Evolutionary conservation across 768 basidiomycete species (phyloP).

Genomic region (Suillus discolor): DNA sequence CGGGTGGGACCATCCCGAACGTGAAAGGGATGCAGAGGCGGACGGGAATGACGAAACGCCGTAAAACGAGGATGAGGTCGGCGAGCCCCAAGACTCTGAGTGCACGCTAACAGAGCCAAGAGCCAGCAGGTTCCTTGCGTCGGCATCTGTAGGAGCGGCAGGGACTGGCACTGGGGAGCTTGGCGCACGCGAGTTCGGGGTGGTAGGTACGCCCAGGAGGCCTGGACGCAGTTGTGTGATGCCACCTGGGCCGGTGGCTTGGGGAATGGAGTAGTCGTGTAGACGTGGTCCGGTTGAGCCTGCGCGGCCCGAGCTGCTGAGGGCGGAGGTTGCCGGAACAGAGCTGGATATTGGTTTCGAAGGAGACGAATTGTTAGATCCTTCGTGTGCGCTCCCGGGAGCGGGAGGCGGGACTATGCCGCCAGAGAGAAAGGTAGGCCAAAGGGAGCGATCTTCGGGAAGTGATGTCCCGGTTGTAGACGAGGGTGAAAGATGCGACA

Average conservation of each 20-base stretch:
- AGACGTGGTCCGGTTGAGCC: conserved; percentile 57
- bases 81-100: conserved; percentile 36
- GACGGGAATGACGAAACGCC: conserved; percentile 26
- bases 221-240: conserved; percentile 67
- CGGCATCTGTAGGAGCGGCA: conserved; percentile 20
- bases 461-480: conserved; percentile 70
- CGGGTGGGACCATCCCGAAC: conserved; percentile 55
- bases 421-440: conserved; percentile 83
- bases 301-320: conserved; percentile 23
- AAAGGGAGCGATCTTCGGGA: conserved; percentile 91
- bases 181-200: conserved; percentile 4
- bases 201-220: conserved; percentile 43
- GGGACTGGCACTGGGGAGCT: conserved; percentile 38
- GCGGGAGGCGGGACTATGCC: conserved; percentile 62
- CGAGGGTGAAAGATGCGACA: conserved; percentile 79
- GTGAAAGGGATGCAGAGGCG: conserved; percentile 21
- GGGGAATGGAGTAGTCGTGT: conserved; percentile 63
- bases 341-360: conserved; percentile 49
- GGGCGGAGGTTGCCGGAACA: conserved; percentile 43
- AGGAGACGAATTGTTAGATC: conserved; percentile 13
- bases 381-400: conserved; percentile 24
- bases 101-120: conserved; percentile 24
- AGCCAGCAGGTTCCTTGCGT: conserved; percentile 30
- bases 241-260: conserved; percentile 32
- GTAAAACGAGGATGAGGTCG: conserved; percentile 33